These are phyloP conservation scores for Theobroma cacao DNA, from an alignment of 345 rosid genomes.

Conservation along the genomic window DNA sequence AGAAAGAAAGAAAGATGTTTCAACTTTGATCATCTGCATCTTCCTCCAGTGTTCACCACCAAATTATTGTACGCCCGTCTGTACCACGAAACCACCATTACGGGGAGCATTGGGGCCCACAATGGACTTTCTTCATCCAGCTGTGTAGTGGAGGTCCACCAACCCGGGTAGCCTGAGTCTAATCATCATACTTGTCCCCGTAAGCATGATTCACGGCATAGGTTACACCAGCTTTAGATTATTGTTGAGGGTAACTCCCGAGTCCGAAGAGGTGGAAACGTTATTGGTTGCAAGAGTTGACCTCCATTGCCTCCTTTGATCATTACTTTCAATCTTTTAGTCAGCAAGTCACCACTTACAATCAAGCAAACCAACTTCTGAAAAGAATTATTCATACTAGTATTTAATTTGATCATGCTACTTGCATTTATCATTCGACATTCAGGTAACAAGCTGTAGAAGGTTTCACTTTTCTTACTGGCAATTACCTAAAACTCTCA, in stretches of 20 bases:
- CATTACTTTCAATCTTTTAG: background rate
- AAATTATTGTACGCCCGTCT: slow-evolving; percentile 9
- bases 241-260: slow-evolving; percentile 12
- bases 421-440: no score
- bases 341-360: no score
- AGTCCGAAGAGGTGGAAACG: background rate
- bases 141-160: slow-evolving; percentile 27
- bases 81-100: slow-evolving; percentile 19
- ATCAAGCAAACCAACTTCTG: no score
- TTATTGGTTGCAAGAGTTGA: slow-evolving; percentile 11
- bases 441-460: background rate
- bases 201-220: slow-evolving; percentile 25
- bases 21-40: slow-evolving; percentile 8
- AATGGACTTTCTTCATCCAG: slow-evolving; percentile 30
- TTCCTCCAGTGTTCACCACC: background rate
- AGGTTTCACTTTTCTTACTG: background rate
- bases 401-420: background rate
- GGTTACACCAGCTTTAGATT: background rate
- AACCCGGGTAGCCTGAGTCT: slow-evolving; percentile 13
- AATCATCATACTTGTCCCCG: slow-evolving; percentile 32
- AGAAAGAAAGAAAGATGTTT: background rate
- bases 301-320: slow-evolving; percentile 10
- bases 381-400: no score
- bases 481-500: background rate
- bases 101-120: slow-evolving; percentile 22